These are phyloP conservation scores for Cladosporium austrohemisphaericum DNA, from an alignment of 2,329 filamentous ascomycete genomes.

Conservation along the genomic window DNA sequence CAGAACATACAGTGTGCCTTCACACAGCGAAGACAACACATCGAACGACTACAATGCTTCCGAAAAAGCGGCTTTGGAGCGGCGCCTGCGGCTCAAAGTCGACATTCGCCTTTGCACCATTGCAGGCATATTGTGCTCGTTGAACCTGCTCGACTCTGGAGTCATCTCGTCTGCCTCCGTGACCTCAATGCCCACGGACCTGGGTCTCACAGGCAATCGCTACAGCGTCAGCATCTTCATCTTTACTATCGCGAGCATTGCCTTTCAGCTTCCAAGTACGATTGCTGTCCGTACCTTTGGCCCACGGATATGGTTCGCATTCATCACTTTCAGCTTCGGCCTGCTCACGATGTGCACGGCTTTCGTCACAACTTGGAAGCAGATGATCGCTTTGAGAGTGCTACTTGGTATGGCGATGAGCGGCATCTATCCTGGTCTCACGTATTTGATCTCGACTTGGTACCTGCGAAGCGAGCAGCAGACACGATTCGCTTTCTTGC, in stretches of 20 bases:
- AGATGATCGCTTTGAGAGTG: slow-evolving; percentile 66
- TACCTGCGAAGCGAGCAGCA: slow-evolving; percentile 64
- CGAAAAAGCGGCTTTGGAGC: slow-evolving; percentile 34
- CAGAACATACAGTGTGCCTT: neutral
- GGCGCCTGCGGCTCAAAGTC: slow-evolving; percentile 57
- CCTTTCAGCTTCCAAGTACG: slow-evolving; percentile 66
- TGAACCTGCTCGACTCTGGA: slow-evolving; percentile 66
- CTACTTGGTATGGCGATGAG: slow-evolving; percentile 62
- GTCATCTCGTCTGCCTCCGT: slow-evolving; percentile 68
- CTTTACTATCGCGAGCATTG: slow-evolving; percentile 65
- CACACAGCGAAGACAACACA: neutral
- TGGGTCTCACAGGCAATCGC: slow-evolving; percentile 61
- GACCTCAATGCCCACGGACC: slow-evolving; percentile 62
- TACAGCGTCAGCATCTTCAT: slow-evolving; percentile 71
- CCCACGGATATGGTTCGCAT: slow-evolving; percentile 59
- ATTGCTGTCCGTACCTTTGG: slow-evolving; percentile 63
- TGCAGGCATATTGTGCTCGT: slow-evolving; percentile 64
- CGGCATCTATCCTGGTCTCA: slow-evolving; percentile 51
- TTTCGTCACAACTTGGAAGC: slow-evolving; percentile 63
- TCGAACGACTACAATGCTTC: neutral
- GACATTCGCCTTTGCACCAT: slow-evolving; percentile 68
- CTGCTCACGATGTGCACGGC: slow-evolving; percentile 65
- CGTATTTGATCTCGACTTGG: slow-evolving; percentile 54
- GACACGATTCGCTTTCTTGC: slow-evolving; percentile 61
- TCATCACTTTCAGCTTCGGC: slow-evolving; percentile 59